These are phyloP conservation scores for Phytopythium helicoides DNA, from an alignment of 352 stramenopile genomes.

Conservation along the genomic window DNA sequence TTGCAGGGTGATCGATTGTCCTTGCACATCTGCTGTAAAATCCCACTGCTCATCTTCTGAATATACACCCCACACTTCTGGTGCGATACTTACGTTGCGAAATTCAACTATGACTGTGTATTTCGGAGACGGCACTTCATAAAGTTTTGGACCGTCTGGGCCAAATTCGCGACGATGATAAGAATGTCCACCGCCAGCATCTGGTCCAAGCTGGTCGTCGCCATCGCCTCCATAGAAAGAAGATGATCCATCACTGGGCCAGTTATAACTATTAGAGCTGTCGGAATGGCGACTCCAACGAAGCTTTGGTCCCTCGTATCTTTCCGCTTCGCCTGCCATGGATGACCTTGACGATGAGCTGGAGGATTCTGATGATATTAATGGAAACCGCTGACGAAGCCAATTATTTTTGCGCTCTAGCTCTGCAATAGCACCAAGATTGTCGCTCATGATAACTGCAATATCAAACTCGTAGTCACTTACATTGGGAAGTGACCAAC, in stretches of 20 bases:
- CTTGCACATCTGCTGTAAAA: constrained; percentile 7
- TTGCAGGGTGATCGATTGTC: constrained; percentile 14
- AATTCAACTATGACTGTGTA: constrained; percentile 28
- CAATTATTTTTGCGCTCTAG: constrained; percentile 22
- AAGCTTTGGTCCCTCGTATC: not conserved
- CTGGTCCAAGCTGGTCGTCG: no score
- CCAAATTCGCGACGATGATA: not conserved
- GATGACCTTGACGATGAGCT: not conserved
- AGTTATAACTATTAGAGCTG: not conserved
- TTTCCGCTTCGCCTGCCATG: not conserved
- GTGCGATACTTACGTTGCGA: constrained; percentile 27
- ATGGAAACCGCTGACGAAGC: constrained; percentile 5
- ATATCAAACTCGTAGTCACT: constrained; percentile 25
- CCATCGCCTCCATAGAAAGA: not conserved
- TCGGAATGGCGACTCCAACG: not conserved
- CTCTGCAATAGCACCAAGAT: constrained; percentile 21
- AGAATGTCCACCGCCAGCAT: not conserved
- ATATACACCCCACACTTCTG: constrained; percentile 13
- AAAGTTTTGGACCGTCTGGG: constrained; percentile 5
- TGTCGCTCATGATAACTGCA: constrained; percentile 28
- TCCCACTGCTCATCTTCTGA: not conserved
- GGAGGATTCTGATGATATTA: not conserved
- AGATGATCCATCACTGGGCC: no score
- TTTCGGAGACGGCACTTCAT: constrained; percentile 15
- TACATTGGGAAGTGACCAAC: constrained; percentile 13